Evolutionary conservation across 75 land plant species (phyloP).

Genomic region (Ceratopteris richardii): DNA sequence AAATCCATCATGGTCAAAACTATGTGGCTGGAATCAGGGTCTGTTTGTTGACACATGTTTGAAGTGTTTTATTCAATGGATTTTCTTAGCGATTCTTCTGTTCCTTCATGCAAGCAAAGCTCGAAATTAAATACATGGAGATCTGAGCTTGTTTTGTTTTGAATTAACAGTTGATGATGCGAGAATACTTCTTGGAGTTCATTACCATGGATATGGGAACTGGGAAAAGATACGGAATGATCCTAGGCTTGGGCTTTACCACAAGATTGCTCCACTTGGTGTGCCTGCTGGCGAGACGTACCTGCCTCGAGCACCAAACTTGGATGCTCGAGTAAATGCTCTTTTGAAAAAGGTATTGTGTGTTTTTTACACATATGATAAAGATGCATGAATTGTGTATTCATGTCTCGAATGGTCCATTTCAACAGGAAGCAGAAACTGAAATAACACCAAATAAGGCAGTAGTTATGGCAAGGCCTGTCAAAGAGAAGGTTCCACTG

Average conservation of each 20-base stretch:
- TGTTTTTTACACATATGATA: not conserved
- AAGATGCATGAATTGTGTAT: not conserved
- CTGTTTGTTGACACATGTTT: conserved; percentile 4
- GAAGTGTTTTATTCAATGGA: not conserved
- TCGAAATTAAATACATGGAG: too few species aligned
- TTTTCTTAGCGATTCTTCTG: not conserved
- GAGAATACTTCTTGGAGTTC: conserved; percentile 81
- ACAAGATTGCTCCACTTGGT: conserved; percentile 90
- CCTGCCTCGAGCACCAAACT: conserved; percentile 83
- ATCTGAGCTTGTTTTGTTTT: too few species aligned
- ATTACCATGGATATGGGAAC: conserved; percentile 91
- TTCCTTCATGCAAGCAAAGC: too few species aligned
- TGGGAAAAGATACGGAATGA: conserved; percentile 95
- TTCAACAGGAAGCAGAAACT: not conserved
- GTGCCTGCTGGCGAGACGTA: conserved; percentile 83
- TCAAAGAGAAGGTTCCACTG: conserved; percentile 8
- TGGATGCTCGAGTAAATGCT: conserved; percentile 84
- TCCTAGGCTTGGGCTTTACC: conserved; percentile 58
- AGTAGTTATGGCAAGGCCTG: conserved; percentile 12
- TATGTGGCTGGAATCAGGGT: conserved; percentile 98
- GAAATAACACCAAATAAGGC: conserved; percentile 9
- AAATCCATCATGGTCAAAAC: conserved; percentile 86
- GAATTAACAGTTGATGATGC: conserved; percentile 95
- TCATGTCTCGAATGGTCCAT: not conserved
- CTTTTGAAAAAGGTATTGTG: conserved; percentile 56